Base-by-base conservation (phyloP, 139 green algal species). In the Coccomyxa sp. region DNA sequence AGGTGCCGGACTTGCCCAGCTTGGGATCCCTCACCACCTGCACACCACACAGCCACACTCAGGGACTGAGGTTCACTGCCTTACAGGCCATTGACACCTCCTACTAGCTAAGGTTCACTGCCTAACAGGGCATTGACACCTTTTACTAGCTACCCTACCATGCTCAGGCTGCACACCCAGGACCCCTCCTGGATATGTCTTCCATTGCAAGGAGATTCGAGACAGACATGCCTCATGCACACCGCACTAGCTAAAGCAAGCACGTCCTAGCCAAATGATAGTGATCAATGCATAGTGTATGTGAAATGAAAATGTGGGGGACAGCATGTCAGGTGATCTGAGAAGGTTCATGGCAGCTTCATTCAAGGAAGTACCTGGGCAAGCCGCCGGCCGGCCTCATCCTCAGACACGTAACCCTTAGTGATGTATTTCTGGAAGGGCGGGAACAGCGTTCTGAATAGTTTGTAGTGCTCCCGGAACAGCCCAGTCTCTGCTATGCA, bases 371-470 rank as follows among this genome's bases (percentile, higher is more conserved):
- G 27, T 72, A 92, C 86, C 83, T 89, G 81, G 9, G 93, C 92
- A 54, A 98, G 88, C 72, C 95, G 90, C 39, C 83, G 68, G 79
- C 95, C 95, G 16, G 95, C 95, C 76, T 98, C 93, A 74, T 94
- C 90, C 87, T 97, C 88, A 8, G 80, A 91, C 36, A 98, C 94
- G 37, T 82, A 82, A 29, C 95, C 95, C 89, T 97, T 96, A 64
- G 95, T 98, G 58, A 98, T 83, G 79, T 97, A 95, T 91, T 98
- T 98, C 82, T 97, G 93, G 89, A 98, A 96, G 27, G 76, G 38
- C 9, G 95, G 95, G 90, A 98, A 98, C 35, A 98, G 84, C 14
- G 79, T 95, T 40, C 81, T 82, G 93, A 97, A 97, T 0, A 94
- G 80, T 22, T 50, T 35, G 70, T 83, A 81, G 85, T 98, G 92